Evolutionary conservation across 2,329 filamentous ascomycete genomes (phyloP).

Genomic region (Alternaria arborescens): DNA sequence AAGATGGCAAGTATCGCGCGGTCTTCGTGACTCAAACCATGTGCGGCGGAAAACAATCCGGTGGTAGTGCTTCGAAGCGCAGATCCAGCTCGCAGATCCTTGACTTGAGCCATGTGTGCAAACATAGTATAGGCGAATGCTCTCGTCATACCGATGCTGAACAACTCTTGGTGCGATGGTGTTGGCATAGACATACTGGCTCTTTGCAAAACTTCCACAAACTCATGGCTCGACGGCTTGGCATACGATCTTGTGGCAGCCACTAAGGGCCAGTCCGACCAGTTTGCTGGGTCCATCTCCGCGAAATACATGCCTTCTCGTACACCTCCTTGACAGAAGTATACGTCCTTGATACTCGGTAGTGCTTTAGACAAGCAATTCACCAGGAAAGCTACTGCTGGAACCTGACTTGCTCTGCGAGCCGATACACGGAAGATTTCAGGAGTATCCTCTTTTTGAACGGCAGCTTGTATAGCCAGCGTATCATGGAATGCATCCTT

Average conservation of each 20-base stretch:
- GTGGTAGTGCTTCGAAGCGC: conserved; percentile 77
- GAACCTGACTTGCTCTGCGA: conserved; percentile 80
- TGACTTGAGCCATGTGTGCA: conserved; percentile 54
- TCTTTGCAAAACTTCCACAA: conserved; percentile 62
- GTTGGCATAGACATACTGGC: conserved; percentile 48
- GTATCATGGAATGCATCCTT: conserved; percentile 69
- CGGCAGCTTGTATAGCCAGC: conserved; percentile 54
- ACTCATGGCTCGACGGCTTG: conserved; percentile 55
- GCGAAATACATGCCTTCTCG: conserved; percentile 83
- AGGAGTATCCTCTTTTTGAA: conserved; percentile 49
- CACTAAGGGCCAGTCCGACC: conserved; percentile 72
- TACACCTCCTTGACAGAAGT: conserved; percentile 88
- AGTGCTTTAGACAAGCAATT: conserved; percentile 75
- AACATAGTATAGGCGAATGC: conserved; percentile 69
- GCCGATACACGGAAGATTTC: conserved; percentile 77
- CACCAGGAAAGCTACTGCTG: conserved; percentile 83
- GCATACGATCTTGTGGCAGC: conserved; percentile 66
- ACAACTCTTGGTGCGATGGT: conserved; percentile 37
- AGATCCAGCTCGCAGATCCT: conserved; percentile 64
- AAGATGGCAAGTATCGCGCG: conserved; percentile 76
- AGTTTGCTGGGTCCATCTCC: conserved; percentile 66
- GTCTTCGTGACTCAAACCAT: conserved; percentile 77
- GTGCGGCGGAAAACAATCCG: conserved; percentile 71
- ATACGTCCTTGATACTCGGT: conserved; percentile 72
- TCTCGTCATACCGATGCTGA: conserved; percentile 60